Base-by-base conservation (phyloP, 345 rosid species). In the Eucalyptus curtisii region DNA sequence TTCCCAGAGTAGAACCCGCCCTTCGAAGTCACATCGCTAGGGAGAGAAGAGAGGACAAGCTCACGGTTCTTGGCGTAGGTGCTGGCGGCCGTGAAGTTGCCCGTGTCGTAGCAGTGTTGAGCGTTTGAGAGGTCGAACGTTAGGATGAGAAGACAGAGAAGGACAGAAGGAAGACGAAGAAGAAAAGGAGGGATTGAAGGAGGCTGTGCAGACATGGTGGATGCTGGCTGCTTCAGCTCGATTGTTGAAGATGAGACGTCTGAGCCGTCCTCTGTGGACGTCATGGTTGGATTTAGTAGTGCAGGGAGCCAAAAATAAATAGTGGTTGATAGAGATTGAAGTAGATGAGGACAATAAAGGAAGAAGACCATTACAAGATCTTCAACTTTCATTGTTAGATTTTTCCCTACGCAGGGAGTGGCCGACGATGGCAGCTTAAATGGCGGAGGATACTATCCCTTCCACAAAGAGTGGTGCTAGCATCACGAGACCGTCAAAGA, bases 381-480 rank as follows among this genome's bases (percentile, higher is more conserved):
- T 66, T 66, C 76, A 66, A 66, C 76, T 66, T 64, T n/a, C 16
- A 8, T n/a, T 0, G 33, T 4, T n/a, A 30, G 76, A n/a, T n/a
- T 6, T n/a, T 66, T 66, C 33, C 40, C 3, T 14, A 0, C 10
- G 0, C 40, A 7, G 20, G 10, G 19, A 8, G 8, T n/a, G 33
- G 71, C 1, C 17, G 1, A n/a, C 0, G 7, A 12, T 20, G 8
- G 1, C 7, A 15, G n/a, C 66, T 27, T 59, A 2, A 27, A 59
- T 59, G 8, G 68, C 15, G 13, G 0, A 8, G 66, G 2, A 33
- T 64, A n/a, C 40, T 2, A 2, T 2, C 14, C 76, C 10, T 64
- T n/a, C 76, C 20, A 7, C 76, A n/a, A 13, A 49, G 17, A 14
- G 50, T 50, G 53, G 53, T 50, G 3, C 20, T 50, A 16, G 53